Base-by-base conservation (phyloP, 306 rosid species). In the Ochetophila trinervis region DNA sequence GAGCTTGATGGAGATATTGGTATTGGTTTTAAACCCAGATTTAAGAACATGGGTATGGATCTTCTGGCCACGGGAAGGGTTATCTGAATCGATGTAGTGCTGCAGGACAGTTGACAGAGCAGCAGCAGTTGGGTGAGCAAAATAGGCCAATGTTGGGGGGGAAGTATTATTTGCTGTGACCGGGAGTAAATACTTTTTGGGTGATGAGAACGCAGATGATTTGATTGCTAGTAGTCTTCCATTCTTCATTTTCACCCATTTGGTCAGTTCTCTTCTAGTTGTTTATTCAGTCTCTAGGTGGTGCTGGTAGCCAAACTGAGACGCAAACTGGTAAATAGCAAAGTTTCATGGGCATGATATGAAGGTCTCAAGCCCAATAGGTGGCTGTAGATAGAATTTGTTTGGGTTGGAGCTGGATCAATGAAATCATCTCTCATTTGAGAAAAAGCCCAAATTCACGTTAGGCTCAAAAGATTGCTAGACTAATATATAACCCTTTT, bases 1-100 rank as follows among this genome's bases (percentile, higher is more conserved):
- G 27, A 93, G 84, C 67, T 89, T 93, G 69, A 93, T 89, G 69
- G 88, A 86, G 78, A 93, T 69, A 63, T 83, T 93, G 24, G 74
- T 78, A 65, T 81, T 90, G 63, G 90, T 94, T 57, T 70, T 69
- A 49, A 84, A 84, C 65, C 98, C 98, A 62, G 93, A 37, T 87
- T 93, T 93, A 17, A 93, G 80, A 71, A 93, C 80, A 20, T 65
- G 81, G 75, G 91, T 49, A 72, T 89, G 98, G 53, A 93, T 76
- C 74, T 66, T 85, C 79, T 76, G 94, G 74, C 98, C 98, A 24
- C n/a, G 69, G 24, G 78, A 79, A 68, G 98, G 88, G 65, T 62
- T 53, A 23, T 83, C 92, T 36, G 98, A 93, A 59, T 84, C 80
- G 75, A 93, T 93, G 82, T 77, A 74, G 27, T 66, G 76, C 61